These are phyloP conservation scores for Vitis cinerea DNA, from an alignment of 164 flowering plant species.

Conservation along the genomic window DNA sequence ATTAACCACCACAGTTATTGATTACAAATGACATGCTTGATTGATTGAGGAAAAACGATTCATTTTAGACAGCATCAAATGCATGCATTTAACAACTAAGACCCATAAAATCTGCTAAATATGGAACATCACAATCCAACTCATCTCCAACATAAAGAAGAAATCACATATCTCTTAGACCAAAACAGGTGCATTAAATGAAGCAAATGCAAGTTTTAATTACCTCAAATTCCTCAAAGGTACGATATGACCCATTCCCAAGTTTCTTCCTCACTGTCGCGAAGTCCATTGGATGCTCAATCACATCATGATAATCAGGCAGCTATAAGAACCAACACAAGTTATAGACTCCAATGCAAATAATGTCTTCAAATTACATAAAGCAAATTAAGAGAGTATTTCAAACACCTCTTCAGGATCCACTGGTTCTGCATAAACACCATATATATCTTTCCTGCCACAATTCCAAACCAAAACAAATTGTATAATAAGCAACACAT, in stretches of 20 bases:
- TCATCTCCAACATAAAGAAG: neutral
- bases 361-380: neutral
- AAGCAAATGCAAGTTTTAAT: neutral
- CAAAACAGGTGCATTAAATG: neutral
- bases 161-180: neutral
- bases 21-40: too few species aligned
- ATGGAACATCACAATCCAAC: neutral
- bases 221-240: constrained; percentile 80
- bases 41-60: too few species aligned
- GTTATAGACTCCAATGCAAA: constrained; percentile 2
- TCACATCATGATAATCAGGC: constrained; percentile 90
- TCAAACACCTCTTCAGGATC: constrained; percentile 87
- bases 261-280: constrained; percentile 89
- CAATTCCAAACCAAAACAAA: constrained; percentile 10
- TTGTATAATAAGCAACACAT: constrained; percentile 1
- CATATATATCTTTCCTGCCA: constrained; percentile 93
- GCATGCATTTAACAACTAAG: neutral
- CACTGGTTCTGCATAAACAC: constrained; percentile 94
- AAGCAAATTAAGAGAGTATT: neutral
- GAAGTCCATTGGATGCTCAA: constrained; percentile 95
- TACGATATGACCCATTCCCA: constrained; percentile 60
- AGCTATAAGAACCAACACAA: constrained; percentile 49
- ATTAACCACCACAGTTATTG: too few species aligned
- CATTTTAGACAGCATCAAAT: too few species aligned
- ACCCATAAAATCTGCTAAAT: neutral